A percentile compares a stretch with the other conserved stretches of the same genome.
phyloP scores from a whole-genome alignment of 2,329 filamentous ascomycete genomes.

The Tolypocladium ovalisporum region DNA sequence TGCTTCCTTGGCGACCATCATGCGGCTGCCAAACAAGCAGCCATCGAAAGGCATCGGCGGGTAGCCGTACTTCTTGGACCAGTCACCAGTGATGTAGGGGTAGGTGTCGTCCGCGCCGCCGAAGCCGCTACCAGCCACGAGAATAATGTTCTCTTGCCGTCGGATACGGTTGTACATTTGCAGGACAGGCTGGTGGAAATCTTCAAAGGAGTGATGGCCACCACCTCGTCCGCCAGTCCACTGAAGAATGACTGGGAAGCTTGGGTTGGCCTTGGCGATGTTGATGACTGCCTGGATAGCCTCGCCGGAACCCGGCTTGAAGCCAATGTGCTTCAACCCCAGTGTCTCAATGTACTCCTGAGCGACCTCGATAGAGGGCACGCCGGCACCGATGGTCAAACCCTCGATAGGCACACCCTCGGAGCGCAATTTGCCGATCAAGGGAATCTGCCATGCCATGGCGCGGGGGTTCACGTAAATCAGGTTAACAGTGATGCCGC shows the following conservation, averaged over 20 bases:
- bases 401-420: conserved; percentile 88
- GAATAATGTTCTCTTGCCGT: conserved; percentile 73
- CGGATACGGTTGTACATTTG: conserved; percentile 86
- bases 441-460: conserved; percentile 86
- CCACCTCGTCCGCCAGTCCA: conserved; percentile 93
- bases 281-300: conserved; percentile 85
- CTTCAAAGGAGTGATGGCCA: conserved; percentile 89
- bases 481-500: conserved; percentile 80
- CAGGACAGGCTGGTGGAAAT: conserved; percentile 86
- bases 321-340: conserved; percentile 83
- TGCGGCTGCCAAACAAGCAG: conserved; percentile 78
- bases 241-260: conserved; percentile 85
- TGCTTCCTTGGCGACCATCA: conserved; percentile 92
- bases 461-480: conserved; percentile 86
- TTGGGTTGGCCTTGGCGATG: conserved; percentile 87
- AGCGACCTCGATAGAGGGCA: conserved; percentile 85
- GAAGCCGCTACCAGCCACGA: conserved; percentile 86
- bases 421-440: conserved; percentile 67
- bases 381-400: conserved; percentile 84
- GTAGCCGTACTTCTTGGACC: conserved; percentile 80
- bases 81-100: conserved; percentile 80
- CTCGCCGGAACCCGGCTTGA: conserved; percentile 86
- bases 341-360: conserved; percentile 91
- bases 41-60: conserved; percentile 93
- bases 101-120: conserved; percentile 85